A percentile compares a stretch with the other conserved stretches of the same genome.
These are phyloP conservation scores for Microbotryum lychnidis-dioicae DNA, from an alignment of 1,284 basidiomycete genomes.

Conservation along the genomic window DNA sequence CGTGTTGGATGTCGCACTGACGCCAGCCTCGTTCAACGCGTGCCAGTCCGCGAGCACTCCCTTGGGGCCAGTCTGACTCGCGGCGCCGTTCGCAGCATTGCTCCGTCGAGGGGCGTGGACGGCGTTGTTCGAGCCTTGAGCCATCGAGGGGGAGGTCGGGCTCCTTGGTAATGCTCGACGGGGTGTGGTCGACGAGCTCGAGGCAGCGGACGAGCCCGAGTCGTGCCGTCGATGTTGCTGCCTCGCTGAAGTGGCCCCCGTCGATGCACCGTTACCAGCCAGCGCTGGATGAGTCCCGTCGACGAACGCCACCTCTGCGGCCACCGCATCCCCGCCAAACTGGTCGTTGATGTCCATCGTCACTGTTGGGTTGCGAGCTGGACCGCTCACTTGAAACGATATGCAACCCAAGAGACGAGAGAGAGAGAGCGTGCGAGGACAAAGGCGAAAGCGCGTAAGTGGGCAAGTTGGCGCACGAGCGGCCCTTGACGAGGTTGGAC, in stretches of 20 bases:
- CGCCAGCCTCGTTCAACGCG: conserved; percentile 5
- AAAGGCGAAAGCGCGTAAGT: no score
- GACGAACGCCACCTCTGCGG: conserved; percentile 23
- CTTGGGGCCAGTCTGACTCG: conserved; percentile 35
- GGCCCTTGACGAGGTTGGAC: no score
- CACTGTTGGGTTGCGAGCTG: background rate
- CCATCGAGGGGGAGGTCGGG: background rate
- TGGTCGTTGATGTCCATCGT: conserved; percentile 1
- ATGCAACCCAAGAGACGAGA: no score
- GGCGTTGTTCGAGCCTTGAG: conserved; percentile 13
- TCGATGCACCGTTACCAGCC: conserved; percentile 11
- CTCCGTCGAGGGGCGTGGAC: background rate
- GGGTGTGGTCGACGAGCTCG: background rate
- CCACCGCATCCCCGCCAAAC: background rate
- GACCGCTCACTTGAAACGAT: no score
- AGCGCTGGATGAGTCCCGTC: conserved; percentile 31
- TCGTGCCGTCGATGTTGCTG: background rate
- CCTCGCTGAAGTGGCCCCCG: conserved; percentile 10
- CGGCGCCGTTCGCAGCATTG: background rate
- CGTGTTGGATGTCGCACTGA: conserved; percentile 20
- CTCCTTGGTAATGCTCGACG: background rate
- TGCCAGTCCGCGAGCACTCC: conserved; percentile 34
- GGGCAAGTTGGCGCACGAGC: no score
- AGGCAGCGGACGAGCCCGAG: background rate
- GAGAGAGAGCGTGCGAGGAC: no score